Base-by-base conservation (phyloP, 2,329 filamentous ascomycete genomes). In the Chrysosporium keratinophilum region DNA sequence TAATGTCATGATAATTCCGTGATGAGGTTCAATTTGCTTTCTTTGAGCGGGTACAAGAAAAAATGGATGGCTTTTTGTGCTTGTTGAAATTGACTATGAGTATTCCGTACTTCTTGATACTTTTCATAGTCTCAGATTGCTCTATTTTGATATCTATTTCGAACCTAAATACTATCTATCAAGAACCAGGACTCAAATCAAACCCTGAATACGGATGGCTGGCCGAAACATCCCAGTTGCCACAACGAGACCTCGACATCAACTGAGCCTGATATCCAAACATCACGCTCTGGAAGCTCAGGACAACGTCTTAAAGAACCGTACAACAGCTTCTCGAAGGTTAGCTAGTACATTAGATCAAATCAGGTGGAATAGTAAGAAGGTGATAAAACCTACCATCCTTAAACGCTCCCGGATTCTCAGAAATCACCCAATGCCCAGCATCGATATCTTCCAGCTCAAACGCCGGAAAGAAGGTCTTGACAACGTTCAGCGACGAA, bases 351-450 rank as follows among this genome's bases (percentile, higher is more conserved):
- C 15, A n/a, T 12, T 40, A 5, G 7, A 10, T 2, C 23, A 44
- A 10, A 3, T 31, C 42, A 41, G 23, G 35, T 15, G 34, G 4
- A 12, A 57, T 19, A n/a, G n/a, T 58, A 56, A 50, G 49, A 52
- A 34, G 31, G 33, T 35, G n/a, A n/a, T n/a, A n/a, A 33, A 35
- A 66, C 78, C 67, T 66, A 88, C 87, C 83, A 76, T 79, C 73
- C 64, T 83, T 80, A 60, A 95, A 95, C 9, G 76, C 82, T 64
- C 88, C 82, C 0, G 88, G 88, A 62, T 88, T 84, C 74, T 95
- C 88, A n/a, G 86, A 88, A 58, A 91, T 89, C 4, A 95, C 74
- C 88, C 88, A 95, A 68, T 95, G 88, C 0, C 88, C 88, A 7
- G 83, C 79, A 37, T 93, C 83, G 33, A 95, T 73, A 69, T 91